Evolutionary conservation across 2,329 filamentous ascomycete genomes (phyloP).

Genomic region (Phialocephala sp.): DNA sequence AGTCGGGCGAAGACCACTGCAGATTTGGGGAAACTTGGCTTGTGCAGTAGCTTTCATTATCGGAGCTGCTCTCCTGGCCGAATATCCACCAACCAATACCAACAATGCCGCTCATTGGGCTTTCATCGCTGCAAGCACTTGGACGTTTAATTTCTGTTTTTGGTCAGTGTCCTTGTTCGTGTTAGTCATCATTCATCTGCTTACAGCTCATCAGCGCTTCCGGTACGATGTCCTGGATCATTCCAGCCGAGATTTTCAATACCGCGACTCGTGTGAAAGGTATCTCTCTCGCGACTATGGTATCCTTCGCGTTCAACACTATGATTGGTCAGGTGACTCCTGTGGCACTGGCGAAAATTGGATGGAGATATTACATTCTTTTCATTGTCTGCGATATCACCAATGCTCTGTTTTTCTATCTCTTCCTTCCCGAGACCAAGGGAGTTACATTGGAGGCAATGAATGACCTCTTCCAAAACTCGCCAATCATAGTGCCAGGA

Average conservation of each 20-base stretch:
- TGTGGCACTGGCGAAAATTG: constrained; percentile 54
- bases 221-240: constrained; percentile 64
- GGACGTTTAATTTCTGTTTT: constrained; percentile 81
- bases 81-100: constrained; percentile 62
- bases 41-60: constrained; percentile 76
- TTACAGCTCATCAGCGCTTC: too few relatives aligned
- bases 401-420: constrained; percentile 71
- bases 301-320: constrained; percentile 67
- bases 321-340: constrained; percentile 70
- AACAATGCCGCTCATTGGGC: constrained; percentile 66
- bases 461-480: constrained; percentile 69
- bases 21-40: constrained; percentile 72
- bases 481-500: constrained; percentile 65
- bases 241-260: constrained; percentile 59
- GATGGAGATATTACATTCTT: constrained; percentile 58
- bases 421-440: constrained; percentile 69
- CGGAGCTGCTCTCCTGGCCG: constrained; percentile 50
- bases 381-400: constrained; percentile 73
- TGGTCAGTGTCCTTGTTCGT: constrained; percentile 47
- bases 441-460: constrained; percentile 70
- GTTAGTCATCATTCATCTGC: too few relatives aligned
- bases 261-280: constrained; percentile 64
- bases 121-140: constrained; percentile 72
- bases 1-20: constrained; percentile 70
- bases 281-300: constrained; percentile 64